A percentile compares a stretch with the other conserved stretches of the same genome.
phyloP scores from a whole-genome alignment of 352 stramenopile species.

The Pythium brachiatum region DNA sequence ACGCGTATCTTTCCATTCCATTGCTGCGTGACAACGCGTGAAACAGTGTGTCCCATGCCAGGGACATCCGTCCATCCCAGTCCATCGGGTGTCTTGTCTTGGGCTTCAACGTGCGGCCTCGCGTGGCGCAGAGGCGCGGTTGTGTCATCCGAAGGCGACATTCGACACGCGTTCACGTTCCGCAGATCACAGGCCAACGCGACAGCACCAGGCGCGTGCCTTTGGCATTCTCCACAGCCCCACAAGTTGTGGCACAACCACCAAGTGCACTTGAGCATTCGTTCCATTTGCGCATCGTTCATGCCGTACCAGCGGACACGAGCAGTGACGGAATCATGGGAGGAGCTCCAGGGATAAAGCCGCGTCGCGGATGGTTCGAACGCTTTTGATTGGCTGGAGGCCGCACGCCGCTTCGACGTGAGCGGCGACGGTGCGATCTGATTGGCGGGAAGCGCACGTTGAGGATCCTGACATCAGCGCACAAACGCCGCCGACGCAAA shows the following conservation, averaged over 20 bases:
- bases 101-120: background rate
- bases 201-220: background rate
- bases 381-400: conserved; percentile 24
- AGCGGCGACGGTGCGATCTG: background rate
- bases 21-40: background rate
- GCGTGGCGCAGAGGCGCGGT: background rate
- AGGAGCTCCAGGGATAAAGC: background rate
- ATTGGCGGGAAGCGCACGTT: conserved; percentile 12
- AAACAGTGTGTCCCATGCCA: background rate
- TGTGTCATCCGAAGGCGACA: conserved; percentile 1
- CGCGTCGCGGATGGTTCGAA: background rate
- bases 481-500: background rate
- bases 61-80: too few species aligned
- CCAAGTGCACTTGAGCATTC: too few species aligned
- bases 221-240: too few species aligned
- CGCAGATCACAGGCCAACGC: background rate
- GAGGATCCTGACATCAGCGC: conserved; percentile 8
- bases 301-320: too few species aligned
- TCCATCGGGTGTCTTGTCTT: too few species aligned
- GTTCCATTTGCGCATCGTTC: background rate
- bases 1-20: background rate
- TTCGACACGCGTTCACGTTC: background rate
- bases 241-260: too few species aligned
- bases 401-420: conserved; percentile 14
- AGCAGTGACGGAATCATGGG: too few species aligned